Percentiles rank a stretch among this genome's conserved stretches.
These are phyloP conservation scores for Xerocomus minutiporus DNA, from an alignment of 1,284 basidiomycete genomes.

Conservation along the genomic window DNA sequence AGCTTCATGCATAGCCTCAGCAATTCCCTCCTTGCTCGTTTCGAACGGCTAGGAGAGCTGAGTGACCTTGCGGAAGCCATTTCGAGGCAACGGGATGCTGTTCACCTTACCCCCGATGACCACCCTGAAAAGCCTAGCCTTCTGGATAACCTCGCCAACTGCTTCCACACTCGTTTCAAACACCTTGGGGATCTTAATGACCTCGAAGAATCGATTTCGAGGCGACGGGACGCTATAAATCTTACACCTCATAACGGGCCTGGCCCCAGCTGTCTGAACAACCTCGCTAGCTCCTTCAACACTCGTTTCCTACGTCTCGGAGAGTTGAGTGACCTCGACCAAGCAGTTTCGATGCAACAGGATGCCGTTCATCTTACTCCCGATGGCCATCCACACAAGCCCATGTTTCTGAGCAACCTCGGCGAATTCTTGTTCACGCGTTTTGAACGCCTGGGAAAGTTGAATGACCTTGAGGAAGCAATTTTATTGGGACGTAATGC, in stretches of 20 bases:
- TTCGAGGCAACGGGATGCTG: not conserved
- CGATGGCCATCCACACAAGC: too few relatives aligned
- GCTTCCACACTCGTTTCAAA: not conserved
- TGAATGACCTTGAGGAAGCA: too few relatives aligned
- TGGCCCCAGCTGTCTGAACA: not conserved
- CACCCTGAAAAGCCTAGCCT: not conserved
- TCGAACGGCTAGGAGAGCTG: not conserved
- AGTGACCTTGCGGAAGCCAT: constrained; percentile 1
- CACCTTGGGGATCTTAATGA: not conserved
- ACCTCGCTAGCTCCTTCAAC: too few relatives aligned
- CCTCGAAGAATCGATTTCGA: not conserved
- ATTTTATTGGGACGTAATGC: too few relatives aligned
- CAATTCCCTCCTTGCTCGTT: not conserved
- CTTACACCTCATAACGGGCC: not conserved
- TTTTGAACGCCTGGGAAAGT: too few relatives aligned
- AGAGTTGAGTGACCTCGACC: too few relatives aligned
- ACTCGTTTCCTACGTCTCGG: too few relatives aligned
- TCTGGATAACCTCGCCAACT: not conserved
- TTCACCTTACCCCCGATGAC: not conserved
- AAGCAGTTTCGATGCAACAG: too few relatives aligned
- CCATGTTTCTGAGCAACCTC: too few relatives aligned
- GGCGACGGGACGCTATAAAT: not conserved
- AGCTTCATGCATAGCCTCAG: not conserved
- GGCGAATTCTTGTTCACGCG: too few relatives aligned
- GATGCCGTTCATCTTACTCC: too few relatives aligned